These are phyloP conservation scores for Syzygium aromaticum DNA, from an alignment of 345 rosid genomes.

Conservation along the genomic window DNA sequence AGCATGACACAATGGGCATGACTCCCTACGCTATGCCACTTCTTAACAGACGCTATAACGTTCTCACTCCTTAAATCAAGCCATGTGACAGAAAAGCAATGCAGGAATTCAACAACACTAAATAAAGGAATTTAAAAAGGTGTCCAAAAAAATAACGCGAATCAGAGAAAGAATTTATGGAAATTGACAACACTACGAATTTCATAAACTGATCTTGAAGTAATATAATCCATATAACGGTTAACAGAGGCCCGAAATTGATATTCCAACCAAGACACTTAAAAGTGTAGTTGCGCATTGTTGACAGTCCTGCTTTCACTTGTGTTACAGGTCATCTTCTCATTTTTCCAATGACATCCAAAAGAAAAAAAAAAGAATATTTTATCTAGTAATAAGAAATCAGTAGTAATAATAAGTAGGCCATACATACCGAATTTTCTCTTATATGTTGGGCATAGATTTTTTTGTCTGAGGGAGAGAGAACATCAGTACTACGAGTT, in stretches of 20 bases:
- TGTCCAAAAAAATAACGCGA: not conserved
- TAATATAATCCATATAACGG: not conserved
- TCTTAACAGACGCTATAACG: not conserved
- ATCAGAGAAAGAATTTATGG: not conserved
- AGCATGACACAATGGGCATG: not conserved
- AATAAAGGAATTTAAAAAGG: not conserved
- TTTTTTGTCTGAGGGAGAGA: constrained; percentile 4
- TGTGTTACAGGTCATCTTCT: not conserved
- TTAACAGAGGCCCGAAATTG: not conserved
- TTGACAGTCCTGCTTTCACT: not conserved
- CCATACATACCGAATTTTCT: not conserved
- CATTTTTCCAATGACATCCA: not conserved
- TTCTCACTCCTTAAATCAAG: not conserved
- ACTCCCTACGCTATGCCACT: not conserved
- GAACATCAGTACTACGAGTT: not conserved
- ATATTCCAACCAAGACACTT: not conserved
- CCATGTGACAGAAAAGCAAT: not conserved
- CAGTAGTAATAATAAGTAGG: not conserved
- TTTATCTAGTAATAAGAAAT: not conserved
- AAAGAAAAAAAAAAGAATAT: not conserved
- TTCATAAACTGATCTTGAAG: not conserved
- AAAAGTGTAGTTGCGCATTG: not conserved
- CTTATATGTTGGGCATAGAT: not conserved
- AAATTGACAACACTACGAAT: not conserved
- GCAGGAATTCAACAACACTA: not conserved